Evolutionary conservation across 495 filamentous ascomycete genomes (phyloP), one percentile per base, ranked within the genome.

Genomic region (Hypoxylon lienhwacheense): DNA sequence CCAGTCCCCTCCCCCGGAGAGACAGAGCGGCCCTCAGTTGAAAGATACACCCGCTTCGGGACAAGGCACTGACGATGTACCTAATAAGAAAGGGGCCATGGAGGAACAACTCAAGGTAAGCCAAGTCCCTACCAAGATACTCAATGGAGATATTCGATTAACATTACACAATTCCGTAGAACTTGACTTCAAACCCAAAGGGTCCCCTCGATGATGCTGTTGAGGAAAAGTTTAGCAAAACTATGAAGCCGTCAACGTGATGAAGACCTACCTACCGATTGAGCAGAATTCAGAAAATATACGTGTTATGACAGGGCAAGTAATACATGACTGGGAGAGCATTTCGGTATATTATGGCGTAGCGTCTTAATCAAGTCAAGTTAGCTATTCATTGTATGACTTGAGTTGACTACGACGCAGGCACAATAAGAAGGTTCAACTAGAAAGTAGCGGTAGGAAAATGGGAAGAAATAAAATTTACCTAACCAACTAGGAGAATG

Each of bases 1-100:
- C 60, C 83, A 96, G 67, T 97, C 92, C 7, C 92, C 92, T 10
- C 73, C 82, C 12, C 89, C 88, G 6, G 85, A 90, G 73, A 40
- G 61, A 40, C 86, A 88, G 66, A 66, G 77, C n/a, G 81, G 78
- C 44, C 67, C 72, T 22, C 91, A 97, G 70, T 72, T 81, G 36
- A 66, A 75, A 28, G 82, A 81, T 4, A 59, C 76, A 2, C 75
- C 77, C 0, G 81, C 71, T 25, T 71, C 74, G 33, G 84, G 89
- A 55, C 77, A 85, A 57, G 81, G 80, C 21, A 66, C 67, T 15
- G 64, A 78, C 36, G 68, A 69, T 4, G 63, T 61, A 29, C 65
- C 75, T n/a, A 63, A 78, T 62, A 78, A 78, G 66, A 69, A 80
- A 50, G 66, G 80, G 31, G 47, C 50, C 12, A 76, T 74, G 63